These are phyloP conservation scores for Platanus orientalis DNA, from an alignment of 164 flowering plant species.

Conservation along the genomic window DNA sequence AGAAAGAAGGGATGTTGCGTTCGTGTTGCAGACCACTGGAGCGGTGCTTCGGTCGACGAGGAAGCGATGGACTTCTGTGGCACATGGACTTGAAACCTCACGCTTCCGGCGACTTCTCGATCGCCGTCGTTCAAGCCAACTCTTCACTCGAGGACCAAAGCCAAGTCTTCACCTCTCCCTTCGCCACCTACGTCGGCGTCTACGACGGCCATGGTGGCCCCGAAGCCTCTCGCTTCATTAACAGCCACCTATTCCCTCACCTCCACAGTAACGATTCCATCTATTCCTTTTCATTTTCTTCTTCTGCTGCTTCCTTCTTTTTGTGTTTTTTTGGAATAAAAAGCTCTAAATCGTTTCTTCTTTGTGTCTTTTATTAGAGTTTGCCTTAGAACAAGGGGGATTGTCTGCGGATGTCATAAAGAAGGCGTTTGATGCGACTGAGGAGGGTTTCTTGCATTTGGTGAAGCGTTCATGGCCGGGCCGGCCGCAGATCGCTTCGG, in stretches of 20 bases:
- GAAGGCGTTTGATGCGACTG: conserved; percentile 40
- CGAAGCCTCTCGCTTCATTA: conserved; percentile 56
- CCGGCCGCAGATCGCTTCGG: conserved; percentile 39
- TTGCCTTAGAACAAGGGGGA: conserved; percentile 41
- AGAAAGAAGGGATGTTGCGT: conserved; percentile 16
- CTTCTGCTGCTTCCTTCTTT: neutral
- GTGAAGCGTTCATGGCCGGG: conserved; percentile 35
- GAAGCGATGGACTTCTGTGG: conserved; percentile 44
- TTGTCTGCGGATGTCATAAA: conserved; percentile 37
- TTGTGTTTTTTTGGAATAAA: too few species aligned
- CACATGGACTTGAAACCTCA: conserved; percentile 46
- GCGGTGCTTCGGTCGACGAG: conserved; percentile 30
- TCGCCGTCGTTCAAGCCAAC: conserved; percentile 64
- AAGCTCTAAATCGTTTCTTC: too few species aligned
- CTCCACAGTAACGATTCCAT: conserved; percentile 21
- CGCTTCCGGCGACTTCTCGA: conserved; percentile 54
- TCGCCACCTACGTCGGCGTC: conserved; percentile 51
- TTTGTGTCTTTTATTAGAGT: conserved; percentile 16
- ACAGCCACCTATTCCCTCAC: conserved; percentile 34
- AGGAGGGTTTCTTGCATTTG: conserved; percentile 34
- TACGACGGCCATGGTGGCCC: conserved; percentile 73
- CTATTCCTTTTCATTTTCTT: neutral
- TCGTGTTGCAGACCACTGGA: conserved; percentile 20
- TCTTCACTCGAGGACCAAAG: conserved; percentile 49
- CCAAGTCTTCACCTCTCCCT: conserved; percentile 49